These are phyloP conservation scores for Drechslerella dactyloides DNA, from an alignment of 2,329 filamentous ascomycete species.

Conservation along the genomic window DNA sequence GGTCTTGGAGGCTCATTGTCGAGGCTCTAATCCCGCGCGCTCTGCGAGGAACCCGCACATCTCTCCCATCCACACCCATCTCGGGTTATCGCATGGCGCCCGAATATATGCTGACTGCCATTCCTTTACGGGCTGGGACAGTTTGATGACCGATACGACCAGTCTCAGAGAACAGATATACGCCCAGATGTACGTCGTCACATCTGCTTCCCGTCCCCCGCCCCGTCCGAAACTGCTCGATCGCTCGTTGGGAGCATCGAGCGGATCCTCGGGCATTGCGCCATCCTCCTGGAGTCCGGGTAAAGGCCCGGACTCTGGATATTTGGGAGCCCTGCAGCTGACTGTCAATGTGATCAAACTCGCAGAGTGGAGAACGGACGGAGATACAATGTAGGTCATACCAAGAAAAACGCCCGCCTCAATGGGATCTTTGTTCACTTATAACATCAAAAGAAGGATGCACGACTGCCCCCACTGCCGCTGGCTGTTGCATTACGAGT, in stretches of 20 bases:
- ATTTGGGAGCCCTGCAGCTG: conserved; percentile 14
- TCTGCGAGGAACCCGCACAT: not conserved
- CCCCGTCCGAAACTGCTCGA: not conserved
- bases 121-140: conserved; percentile 7
- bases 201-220: not conserved
- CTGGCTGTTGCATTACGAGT: not conserved
- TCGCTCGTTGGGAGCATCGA: not conserved
- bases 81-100: not conserved
- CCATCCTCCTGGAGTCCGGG: not conserved
- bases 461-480: not conserved
- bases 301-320: conserved; percentile 1
- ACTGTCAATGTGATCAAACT: conserved; percentile 5
- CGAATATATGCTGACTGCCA: conserved; percentile 13
- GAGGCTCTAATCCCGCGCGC: not conserved
- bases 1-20: not conserved
- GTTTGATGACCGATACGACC: conserved; percentile 50
- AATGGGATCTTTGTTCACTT: not conserved
- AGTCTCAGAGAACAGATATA: conserved; percentile 45
- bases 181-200: conserved; percentile 41
- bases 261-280: not conserved
- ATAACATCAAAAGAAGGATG: not conserved
- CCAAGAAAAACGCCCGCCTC: not conserved
- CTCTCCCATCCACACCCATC: conserved; percentile 15
- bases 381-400: conserved; percentile 43
- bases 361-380: conserved; percentile 47